Evolutionary conservation across 495 filamentous ascomycete species (phyloP).

Genomic region (Penicillium lagena): DNA sequence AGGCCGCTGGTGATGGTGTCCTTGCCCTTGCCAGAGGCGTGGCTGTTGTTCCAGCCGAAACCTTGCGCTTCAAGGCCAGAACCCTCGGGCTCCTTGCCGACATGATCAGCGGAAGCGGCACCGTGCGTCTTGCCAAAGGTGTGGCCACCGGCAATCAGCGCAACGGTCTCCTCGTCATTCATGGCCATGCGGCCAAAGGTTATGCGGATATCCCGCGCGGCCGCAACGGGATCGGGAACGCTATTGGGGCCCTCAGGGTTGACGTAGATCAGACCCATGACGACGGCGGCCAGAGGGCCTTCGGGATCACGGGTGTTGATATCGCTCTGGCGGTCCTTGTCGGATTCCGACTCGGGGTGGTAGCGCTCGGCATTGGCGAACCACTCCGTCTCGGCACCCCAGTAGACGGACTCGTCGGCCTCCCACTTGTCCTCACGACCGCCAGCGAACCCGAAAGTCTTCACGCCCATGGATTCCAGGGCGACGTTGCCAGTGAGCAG

Average conservation of each 20-base stretch:
- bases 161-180: constrained; percentile 72
- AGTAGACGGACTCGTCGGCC: constrained; percentile 67
- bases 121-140: constrained; percentile 72
- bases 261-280: constrained; percentile 74
- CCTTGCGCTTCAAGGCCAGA: constrained; percentile 57
- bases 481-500: constrained; percentile 68
- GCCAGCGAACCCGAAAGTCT: constrained; percentile 66
- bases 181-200: constrained; percentile 73
- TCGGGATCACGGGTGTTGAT: constrained; percentile 57
- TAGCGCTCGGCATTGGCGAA: constrained; percentile 62
- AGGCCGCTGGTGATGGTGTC: constrained; percentile 67
- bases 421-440: constrained; percentile 64
- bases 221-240: constrained; percentile 58
- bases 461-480: constrained; percentile 67
- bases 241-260: constrained; percentile 72
- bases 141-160: constrained; percentile 69
- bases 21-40: constrained; percentile 53
- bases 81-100: constrained; percentile 58
- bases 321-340: constrained; percentile 38
- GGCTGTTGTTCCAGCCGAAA: constrained; percentile 57
- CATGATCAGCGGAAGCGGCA: constrained; percentile 49
- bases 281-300: constrained; percentile 54
- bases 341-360: constrained; percentile 40
- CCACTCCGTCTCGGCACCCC: constrained; percentile 67
- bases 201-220: constrained; percentile 60